Conservation (phyloP, 306 rosid genomes). For the Fragaria iinumae region DNA sequence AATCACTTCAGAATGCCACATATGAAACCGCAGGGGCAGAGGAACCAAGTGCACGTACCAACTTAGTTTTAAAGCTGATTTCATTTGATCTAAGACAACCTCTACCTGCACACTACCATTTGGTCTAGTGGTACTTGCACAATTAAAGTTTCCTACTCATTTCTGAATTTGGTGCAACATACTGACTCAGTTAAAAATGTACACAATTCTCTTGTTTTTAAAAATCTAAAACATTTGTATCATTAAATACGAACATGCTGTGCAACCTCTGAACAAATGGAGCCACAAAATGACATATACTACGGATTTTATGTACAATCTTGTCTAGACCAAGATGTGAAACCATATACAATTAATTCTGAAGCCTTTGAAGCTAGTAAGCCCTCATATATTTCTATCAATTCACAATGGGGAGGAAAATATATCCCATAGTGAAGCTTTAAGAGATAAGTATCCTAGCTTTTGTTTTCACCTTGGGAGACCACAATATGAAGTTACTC, state of each 20-base stretch:
- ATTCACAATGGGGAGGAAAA: conserved; percentile 47
- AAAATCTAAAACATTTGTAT: background rate
- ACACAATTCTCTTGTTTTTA: background rate
- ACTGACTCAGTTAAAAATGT: background rate
- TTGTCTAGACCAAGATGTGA: conserved; percentile 22
- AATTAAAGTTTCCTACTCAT: background rate
- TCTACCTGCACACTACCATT: background rate
- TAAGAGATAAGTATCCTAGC: conserved; percentile 38
- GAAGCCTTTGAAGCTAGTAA: conserved; percentile 22
- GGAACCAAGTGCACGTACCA: background rate
- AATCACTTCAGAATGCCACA: background rate
- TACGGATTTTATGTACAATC: conserved; percentile 11
- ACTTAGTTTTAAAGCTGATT: background rate
- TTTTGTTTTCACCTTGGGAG: conserved; percentile 33
- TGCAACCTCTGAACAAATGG: background rate
- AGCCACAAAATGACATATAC: background rate
- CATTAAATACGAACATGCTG: background rate
- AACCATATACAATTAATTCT: conserved; percentile 38
- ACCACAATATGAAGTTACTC: conserved; percentile 37
- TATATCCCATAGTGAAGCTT: conserved; percentile 38
- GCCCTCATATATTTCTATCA: conserved; percentile 33
- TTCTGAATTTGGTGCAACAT: background rate
- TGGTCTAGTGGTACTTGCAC: background rate
- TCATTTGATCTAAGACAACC: background rate
- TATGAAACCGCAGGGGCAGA: background rate